A percentile compares a stretch with the other conserved stretches of the same genome.
Evolutionary conservation across 2,329 filamentous ascomycete species (phyloP).

Genomic region (Didymella arachidicola): DNA sequence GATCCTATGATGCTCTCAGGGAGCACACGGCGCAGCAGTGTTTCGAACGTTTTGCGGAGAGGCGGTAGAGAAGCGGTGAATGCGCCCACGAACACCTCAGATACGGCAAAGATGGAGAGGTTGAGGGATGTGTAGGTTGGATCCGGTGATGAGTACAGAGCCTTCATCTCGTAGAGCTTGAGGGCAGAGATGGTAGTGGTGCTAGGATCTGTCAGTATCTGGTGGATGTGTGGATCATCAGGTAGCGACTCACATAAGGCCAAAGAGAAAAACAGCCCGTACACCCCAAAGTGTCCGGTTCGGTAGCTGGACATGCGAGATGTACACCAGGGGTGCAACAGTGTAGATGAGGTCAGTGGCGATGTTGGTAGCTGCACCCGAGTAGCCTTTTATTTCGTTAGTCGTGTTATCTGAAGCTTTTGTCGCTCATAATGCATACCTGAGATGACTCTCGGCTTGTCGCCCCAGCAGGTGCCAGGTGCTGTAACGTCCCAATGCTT

Average conservation of each 20-base stretch:
- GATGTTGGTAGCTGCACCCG: constrained; percentile 38
- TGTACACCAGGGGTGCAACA: constrained; percentile 34
- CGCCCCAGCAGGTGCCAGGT: constrained; percentile 35
- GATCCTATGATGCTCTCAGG: constrained; percentile 30
- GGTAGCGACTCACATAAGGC: constrained; percentile 31
- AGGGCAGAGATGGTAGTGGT: constrained; percentile 38
- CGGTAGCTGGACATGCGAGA: constrained; percentile 33
- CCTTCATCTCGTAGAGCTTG: constrained; percentile 39
- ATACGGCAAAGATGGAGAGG: constrained; percentile 34
- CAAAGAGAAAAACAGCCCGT: constrained; percentile 36
- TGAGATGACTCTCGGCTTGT: constrained; percentile 35
- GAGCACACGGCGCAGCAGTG: constrained; percentile 26
- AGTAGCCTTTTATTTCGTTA: constrained; percentile 26
- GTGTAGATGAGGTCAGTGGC: constrained; percentile 38
- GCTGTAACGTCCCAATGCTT: constrained; percentile 35
- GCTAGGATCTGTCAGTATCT: constrained; percentile 18
- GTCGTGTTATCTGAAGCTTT: neutral
- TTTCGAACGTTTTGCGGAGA: constrained; percentile 39
- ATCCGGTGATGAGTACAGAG: constrained; percentile 30
- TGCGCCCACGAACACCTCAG: constrained; percentile 39
- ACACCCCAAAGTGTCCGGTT: constrained; percentile 40
- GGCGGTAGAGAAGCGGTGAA: constrained; percentile 40
- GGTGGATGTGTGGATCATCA: no score
- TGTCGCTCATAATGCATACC: constrained; percentile 5
- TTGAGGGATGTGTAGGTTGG: constrained; percentile 35